Percentiles rank a stretch among this genome's conserved stretches.
phyloP scores from a whole-genome alignment of 2,329 filamentous ascomycete genomes.

The Leptographium radiaticola region DNA sequence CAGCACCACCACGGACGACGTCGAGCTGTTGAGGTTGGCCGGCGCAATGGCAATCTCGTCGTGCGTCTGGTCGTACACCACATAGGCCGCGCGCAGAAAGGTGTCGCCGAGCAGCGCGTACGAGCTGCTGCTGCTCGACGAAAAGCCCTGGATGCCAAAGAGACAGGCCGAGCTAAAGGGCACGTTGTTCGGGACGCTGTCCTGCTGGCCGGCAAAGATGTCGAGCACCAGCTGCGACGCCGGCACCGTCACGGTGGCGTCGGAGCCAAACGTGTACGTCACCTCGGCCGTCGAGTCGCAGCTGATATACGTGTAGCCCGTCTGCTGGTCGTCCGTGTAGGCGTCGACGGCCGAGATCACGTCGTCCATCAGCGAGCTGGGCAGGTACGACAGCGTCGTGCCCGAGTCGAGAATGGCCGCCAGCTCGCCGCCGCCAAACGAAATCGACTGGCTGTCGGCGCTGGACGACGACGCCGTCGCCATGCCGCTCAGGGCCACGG shows the following conservation, averaged over 20 bases:
- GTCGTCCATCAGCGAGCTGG: slow-evolving; percentile 29
- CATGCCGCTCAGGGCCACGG: slow-evolving; percentile 24
- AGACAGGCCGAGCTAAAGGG: slow-evolving; percentile 33
- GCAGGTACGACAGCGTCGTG: slow-evolving; percentile 51
- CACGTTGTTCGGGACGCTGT: slow-evolving; percentile 16
- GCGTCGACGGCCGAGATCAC: slow-evolving; percentile 26
- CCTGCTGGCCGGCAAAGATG: slow-evolving; percentile 15
- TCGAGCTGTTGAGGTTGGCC: slow-evolving; percentile 34
- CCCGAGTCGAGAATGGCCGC: slow-evolving; percentile 56
- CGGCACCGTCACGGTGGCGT: slow-evolving; percentile 16
- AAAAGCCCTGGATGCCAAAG: slow-evolving; percentile 36
- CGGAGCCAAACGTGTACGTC: slow-evolving; percentile 18
- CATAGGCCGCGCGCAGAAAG: slow-evolving; percentile 36
- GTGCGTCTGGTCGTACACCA: slow-evolving; percentile 40
- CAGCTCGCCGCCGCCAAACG: slow-evolving; percentile 11
- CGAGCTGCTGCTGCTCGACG: too few species aligned
- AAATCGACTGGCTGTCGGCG: slow-evolving; percentile 3
- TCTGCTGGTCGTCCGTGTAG: slow-evolving; percentile 21
- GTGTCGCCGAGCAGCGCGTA: slow-evolving; percentile 30
- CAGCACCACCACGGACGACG: slow-evolving; percentile 33
- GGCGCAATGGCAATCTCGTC: slow-evolving; percentile 38
- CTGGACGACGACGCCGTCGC: slow-evolving; percentile 14
- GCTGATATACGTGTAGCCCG: slow-evolving; percentile 26
- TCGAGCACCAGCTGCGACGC: slow-evolving; percentile 26
- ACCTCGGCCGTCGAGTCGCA: slow-evolving; percentile 23